Conservation (phyloP, 805 yeast species). For the Jamesozyma hellenica region DNA sequence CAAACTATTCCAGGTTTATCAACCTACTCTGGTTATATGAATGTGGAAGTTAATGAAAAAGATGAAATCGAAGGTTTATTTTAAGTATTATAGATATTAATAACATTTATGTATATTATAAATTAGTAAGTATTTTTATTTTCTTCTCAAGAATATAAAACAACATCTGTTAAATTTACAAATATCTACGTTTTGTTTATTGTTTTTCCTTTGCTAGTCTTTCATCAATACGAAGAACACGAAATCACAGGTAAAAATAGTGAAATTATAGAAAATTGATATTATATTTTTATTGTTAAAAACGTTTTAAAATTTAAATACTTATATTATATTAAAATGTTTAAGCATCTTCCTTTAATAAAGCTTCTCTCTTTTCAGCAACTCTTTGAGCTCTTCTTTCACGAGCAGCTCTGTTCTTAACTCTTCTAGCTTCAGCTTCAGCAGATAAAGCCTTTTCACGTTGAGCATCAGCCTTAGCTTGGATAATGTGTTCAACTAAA, state of each 20-base stretch:
- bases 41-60: slow-evolving; percentile 68
- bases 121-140: too few relatives aligned
- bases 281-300: neutral
- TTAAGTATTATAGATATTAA: slow-evolving; percentile 16
- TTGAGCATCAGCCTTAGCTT: slow-evolving; percentile 99
- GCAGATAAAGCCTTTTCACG: slow-evolving; percentile 98
- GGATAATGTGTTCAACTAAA: slow-evolving; percentile 97
- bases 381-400: slow-evolving; percentile 96
- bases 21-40: slow-evolving; percentile 79
- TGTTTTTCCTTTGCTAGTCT: too few relatives aligned
- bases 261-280: slow-evolving; percentile 1
- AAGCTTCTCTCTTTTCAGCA: slow-evolving; percentile 95
- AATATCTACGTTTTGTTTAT: too few relatives aligned
- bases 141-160: neutral
- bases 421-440: slow-evolving; percentile 99
- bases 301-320: slow-evolving; percentile 1
- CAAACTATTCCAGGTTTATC: slow-evolving; percentile 83
- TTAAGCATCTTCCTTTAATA: slow-evolving; percentile 60
- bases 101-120: neutral
- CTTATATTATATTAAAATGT: slow-evolving; percentile 5
- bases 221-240: neutral
- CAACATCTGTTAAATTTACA: too few relatives aligned
- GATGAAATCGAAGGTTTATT: slow-evolving; percentile 79
- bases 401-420: slow-evolving; percentile 97
- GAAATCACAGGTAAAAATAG: neutral